Evolutionary conservation across 768 basidiomycete genomes (phyloP), one percentile per base, ranked within the genome.

Genomic region (Boletus sensibilis): DNA sequence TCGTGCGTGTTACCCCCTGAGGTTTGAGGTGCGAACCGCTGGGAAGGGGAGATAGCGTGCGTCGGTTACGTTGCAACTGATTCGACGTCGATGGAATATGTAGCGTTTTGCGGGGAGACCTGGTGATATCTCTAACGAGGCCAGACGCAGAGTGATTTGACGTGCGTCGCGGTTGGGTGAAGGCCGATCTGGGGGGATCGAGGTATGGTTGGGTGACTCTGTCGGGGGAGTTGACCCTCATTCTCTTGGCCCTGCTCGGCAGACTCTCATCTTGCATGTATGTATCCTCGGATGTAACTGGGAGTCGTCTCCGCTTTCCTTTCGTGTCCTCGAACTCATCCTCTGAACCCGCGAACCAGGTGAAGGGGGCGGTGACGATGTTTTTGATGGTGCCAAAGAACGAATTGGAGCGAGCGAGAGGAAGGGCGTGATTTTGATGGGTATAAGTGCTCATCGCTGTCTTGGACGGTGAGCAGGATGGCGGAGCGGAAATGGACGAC

Each of bases 351-450:
- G 80, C 78, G 72, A 87, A 83, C 73, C 80, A 76, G 47, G 70
- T 44, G 60, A 87, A 75, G 43, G 86, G 84, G 20, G 84, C 82
- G 33, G 84, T 80, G 58, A 88, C 85, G 67, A 87, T 74, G 73
- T 77, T 82, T 77, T 81, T 87, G 71, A 88, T 79, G 45, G 84
- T 70, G 48, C 82, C 83, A 41, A 87, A 68, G 63, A 88, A 76
- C 27, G 86, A 86, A 20, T 75, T 80, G n/a, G 78, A 77, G 61
- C 84, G 82, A 61, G 71, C 73, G 42, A 85, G 66, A 12, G 76
- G 59, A 61, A 71, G 53, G 65, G 76, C 41, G 64, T 60, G 61
- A 10, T 59, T 58, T 37, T 68, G 64, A 4, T 67, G 68, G 60
- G 69, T 66, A 63, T 73, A 62, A 0, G 67, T 53, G 61, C 60